These are phyloP conservation scores for Emericellopsis terricola DNA, from an alignment of 495 filamentous ascomycete genomes.

Conservation along the genomic window DNA sequence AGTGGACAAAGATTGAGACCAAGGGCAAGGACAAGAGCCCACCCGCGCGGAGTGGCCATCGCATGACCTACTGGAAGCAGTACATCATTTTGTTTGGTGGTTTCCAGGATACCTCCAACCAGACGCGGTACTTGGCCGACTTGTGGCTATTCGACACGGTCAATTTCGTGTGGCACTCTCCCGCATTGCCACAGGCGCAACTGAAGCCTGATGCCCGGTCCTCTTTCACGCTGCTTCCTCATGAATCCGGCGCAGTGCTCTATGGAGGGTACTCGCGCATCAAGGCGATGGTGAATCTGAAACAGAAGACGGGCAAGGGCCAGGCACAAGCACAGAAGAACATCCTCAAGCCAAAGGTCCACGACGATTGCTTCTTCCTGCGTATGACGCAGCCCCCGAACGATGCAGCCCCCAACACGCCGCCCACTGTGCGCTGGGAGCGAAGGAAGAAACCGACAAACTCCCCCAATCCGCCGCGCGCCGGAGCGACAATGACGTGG, in stretches of 20 bases:
- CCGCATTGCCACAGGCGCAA: conserved; percentile 48
- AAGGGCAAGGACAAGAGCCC: conserved; percentile 82
- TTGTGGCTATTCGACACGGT: conserved; percentile 43
- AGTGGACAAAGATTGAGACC: conserved; percentile 77
- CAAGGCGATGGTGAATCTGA: conserved; percentile 38
- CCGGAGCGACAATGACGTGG: conserved; percentile 77
- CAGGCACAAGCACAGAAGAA: conserved; percentile 30
- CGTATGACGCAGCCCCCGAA: conserved; percentile 53
- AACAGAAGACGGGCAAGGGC: conserved; percentile 40
- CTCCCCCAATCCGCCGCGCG: conserved; percentile 62
- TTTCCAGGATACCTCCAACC: conserved; percentile 88
- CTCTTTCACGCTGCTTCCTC: conserved; percentile 77
- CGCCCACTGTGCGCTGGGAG: conserved; percentile 73
- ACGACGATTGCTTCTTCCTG: conserved; percentile 90
- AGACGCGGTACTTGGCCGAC: conserved; percentile 74
- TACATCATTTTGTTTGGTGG: conserved; percentile 29
- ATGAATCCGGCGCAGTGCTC: conserved; percentile 72
- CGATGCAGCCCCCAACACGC: conserved; percentile 39
- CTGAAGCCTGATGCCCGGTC: conserved; percentile 80
- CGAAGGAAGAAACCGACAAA: conserved; percentile 83
- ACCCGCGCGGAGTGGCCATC: conserved; percentile 78
- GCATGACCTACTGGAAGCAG: conserved; percentile 84
- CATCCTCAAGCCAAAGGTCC: conserved; percentile 28
- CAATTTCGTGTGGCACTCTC: conserved; percentile 61
- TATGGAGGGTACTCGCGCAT: conserved; percentile 89